A percentile compares a stretch with the other conserved stretches of the same genome.
These are phyloP conservation scores for Goffeauzyma gilvescens DNA, from an alignment of 768 basidiomycete genomes.

Conservation along the genomic window DNA sequence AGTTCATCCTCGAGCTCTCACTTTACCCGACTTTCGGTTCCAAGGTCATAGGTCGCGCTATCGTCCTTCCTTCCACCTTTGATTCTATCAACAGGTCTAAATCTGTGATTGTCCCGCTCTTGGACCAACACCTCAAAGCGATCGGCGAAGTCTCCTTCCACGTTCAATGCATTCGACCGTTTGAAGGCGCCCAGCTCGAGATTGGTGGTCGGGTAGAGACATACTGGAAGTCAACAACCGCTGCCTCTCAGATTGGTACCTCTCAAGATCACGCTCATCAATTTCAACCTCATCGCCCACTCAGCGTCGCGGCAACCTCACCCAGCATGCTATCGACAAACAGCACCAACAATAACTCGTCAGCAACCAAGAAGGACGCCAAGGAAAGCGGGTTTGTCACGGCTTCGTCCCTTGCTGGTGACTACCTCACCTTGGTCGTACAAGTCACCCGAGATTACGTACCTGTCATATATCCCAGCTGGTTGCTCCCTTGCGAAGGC, in stretches of 20 bases:
- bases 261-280: slow-evolving; percentile 33
- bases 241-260: slow-evolving; percentile 18
- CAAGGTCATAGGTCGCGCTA: slow-evolving; percentile 82
- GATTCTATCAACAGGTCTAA: slow-evolving; percentile 34
- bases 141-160: slow-evolving; percentile 92
- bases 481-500: slow-evolving; percentile 50
- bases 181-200: slow-evolving; percentile 77
- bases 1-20: slow-evolving; percentile 71
- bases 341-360: slow-evolving; percentile 2
- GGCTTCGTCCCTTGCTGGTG: slow-evolving; percentile 75
- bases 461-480: slow-evolving; percentile 67
- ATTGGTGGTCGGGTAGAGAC: slow-evolving; percentile 91
- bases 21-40: slow-evolving; percentile 94
- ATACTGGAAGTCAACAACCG: slow-evolving; percentile 82
- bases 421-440: slow-evolving; percentile 63
- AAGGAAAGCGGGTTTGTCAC: slow-evolving; percentile 40
- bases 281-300: slow-evolving; percentile 30
- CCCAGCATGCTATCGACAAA: slow-evolving; percentile 22
- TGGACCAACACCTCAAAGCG: slow-evolving; percentile 79
- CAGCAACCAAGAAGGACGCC: slow-evolving; percentile 5
- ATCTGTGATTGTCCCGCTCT: slow-evolving; percentile 43
- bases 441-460: slow-evolving; percentile 83
- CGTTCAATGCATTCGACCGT: slow-evolving; percentile 65
- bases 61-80: slow-evolving; percentile 62
- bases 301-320: slow-evolving; percentile 27